A percentile compares a stretch with the other conserved stretches of the same genome.
phyloP scores from a whole-genome alignment of 2,329 filamentous ascomycete genomes.

The Coniochaeta prunicola region DNA sequence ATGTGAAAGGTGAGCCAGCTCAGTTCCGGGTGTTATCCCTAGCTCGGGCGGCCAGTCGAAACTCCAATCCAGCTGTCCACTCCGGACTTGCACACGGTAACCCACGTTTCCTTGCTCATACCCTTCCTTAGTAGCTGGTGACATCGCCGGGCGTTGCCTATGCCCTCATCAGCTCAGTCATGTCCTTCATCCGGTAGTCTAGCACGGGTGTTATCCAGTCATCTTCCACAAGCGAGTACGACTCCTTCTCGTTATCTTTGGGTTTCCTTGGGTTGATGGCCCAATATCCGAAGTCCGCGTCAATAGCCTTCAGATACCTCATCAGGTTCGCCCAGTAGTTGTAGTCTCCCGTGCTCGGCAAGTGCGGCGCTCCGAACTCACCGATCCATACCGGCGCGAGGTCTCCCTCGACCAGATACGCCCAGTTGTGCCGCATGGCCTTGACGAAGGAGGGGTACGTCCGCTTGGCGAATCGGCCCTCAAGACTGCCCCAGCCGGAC shows the following conservation, averaged over 20 bases:
- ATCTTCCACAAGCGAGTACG: conserved; percentile 54
- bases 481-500: conserved; percentile 60
- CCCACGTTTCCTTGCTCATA: too few relatives aligned
- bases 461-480: conserved; percentile 53
- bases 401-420: conserved; percentile 49
- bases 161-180: conserved; percentile 44
- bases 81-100: too few relatives aligned
- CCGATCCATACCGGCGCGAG: conserved; percentile 61
- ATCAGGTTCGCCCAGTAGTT: conserved; percentile 62
- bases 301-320: conserved; percentile 46
- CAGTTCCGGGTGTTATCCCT: too few relatives aligned
- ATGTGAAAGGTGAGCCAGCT: too few relatives aligned
- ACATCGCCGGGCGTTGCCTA: conserved; percentile 3
- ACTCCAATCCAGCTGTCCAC: too few relatives aligned
- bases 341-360: conserved; percentile 46
- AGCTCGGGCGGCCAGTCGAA: too few relatives aligned
- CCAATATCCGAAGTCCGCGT: conserved; percentile 65
- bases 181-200: conserved; percentile 57
- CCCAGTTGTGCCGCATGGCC: conserved; percentile 61
- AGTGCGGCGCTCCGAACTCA: conserved; percentile 54
- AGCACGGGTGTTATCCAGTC: conserved; percentile 57
- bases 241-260: conserved; percentile 46
- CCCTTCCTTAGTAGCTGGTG: too few relatives aligned
- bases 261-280: conserved; percentile 61
- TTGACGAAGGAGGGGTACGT: conserved; percentile 54